Evolutionary conservation across 495 filamentous ascomycete species (phyloP), one percentile per base, ranked within the genome.

Genomic region (Neurospora sp.): DNA sequence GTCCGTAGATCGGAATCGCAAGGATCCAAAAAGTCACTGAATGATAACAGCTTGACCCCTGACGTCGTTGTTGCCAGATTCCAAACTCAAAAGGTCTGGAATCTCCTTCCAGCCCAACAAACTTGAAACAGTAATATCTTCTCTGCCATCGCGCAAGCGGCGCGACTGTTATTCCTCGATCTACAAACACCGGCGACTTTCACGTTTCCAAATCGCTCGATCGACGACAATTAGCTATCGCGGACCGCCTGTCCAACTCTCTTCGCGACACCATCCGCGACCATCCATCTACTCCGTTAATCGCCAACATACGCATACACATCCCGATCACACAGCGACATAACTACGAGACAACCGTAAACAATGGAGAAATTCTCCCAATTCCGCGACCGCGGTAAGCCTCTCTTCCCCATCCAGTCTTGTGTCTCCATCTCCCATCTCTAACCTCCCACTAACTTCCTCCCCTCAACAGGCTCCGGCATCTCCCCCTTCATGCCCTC

Each of bases 321-420:
- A 65, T 35, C 27, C 27, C 27, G 6, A 65, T 0, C 2, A 9
- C 14, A 9, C 7, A 35, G 27, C 12, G 12, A 14, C 11, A 59
- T 59, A 12, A 14, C 10, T 1, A 12, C 59, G 27, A 69, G 9
- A 10, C 0, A 42, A 68, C 41, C 37, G 14, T 38, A 69, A 80
- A 18, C 27, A 39, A 99, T 99, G 96, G 96, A 99, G 88, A 98
- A 97, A 82, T 98, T 93, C 81, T 95, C 94, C 11, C 94, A 98
- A 80, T 99, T 92, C 76, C 91, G 96, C 71, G 96, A 99, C 84
- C 89, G 93, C 89, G 96, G 96, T 91, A 85, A 75, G 84, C 79
- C 12, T 27, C 37, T 46, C 9, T 39, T 46, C 46, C 68, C 7
- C 39, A 4, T 40, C 11, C 39, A 39, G 38, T 10, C 38, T 39